Base-by-base conservation (phyloP, 768 basidiomycete species). In the Pleurotus tuoliensis region DNA sequence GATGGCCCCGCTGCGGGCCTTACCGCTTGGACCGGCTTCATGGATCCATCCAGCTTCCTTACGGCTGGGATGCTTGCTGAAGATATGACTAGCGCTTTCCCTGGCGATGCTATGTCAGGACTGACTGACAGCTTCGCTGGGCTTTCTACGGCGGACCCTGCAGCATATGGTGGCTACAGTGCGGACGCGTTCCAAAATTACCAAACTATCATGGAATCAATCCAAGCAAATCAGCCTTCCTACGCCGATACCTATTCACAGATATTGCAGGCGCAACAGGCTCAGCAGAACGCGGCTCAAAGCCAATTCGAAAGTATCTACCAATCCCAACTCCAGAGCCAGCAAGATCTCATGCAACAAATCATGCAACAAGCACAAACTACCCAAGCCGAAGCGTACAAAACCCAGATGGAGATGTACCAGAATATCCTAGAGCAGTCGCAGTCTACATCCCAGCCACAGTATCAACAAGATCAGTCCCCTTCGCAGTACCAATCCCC, bases 401-500 rank as follows among this genome's bases (percentile, higher is more conserved):
- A 53, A 41, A 24, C 37, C 11, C 51, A 53, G 24, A 37, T 40
- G 38, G 37, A 53, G 39, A n/a, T 38, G 20, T 18, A 18, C 12
- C 51, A 53, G 20, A 15, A 53, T 11, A 16, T 16, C n/a, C 18
- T 50, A 34, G 24, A 27, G 7, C 51, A 53, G 39, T 39, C 51
- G 55, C 30, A 40, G 44, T 49, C 45, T 22, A 25, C 58, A 57
- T 59, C 58, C 30, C 51, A 51, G 45, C 46, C 56, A 18, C 39
- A 53, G 41, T 24, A 52, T 34, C 58, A 62, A 18, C 56, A 58
- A 9, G 61, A 60, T 27, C 61, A 62, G 44, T 41, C 51, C 13
- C 39, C 41, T 16, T n/a, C 41, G 3, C 53, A 64, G 50, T 52
- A 58, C 43, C 57, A 61, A 47, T 60, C 61, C 46, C 52, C 57